Evolutionary conservation across 1,139 yeast genomes (phyloP).

Genomic region (Yamadazyma taylorii): DNA sequence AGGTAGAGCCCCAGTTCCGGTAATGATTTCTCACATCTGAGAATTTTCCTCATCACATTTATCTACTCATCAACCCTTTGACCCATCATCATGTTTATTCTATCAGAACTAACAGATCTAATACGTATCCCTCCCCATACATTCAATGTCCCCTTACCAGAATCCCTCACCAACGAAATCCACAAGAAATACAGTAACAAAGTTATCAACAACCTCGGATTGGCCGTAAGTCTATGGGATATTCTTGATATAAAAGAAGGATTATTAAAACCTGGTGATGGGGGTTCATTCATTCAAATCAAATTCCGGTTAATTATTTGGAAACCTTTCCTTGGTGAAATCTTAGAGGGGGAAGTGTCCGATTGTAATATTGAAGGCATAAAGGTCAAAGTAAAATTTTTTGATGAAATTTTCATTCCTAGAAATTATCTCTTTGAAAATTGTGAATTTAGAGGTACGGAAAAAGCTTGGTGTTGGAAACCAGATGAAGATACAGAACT

Average conservation of each 20-base stretch:
- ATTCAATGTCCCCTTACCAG: constrained; percentile 68
- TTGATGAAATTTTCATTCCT: constrained; percentile 90
- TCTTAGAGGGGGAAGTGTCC: constrained; percentile 91
- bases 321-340: constrained; percentile 93
- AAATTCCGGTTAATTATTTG: constrained; percentile 77
- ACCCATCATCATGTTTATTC: constrained; percentile 87
- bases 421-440: constrained; percentile 77
- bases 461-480: constrained; percentile 95
- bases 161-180: constrained; percentile 76
- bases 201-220: constrained; percentile 78
- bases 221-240: constrained; percentile 85
- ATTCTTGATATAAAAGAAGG: constrained; percentile 81
- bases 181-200: constrained; percentile 84
- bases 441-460: constrained; percentile 66
- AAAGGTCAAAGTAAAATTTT: constrained; percentile 79
- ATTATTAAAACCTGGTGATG: constrained; percentile 91
- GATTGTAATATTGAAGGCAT: constrained; percentile 87
- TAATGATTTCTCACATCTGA: no score
- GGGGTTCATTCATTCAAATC: constrained; percentile 79
- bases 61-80: no score
- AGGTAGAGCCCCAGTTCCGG: no score
- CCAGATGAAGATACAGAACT: constrained; percentile 71
- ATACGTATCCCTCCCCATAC: constrained; percentile 87
- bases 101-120: constrained; percentile 77
- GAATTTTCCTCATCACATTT: no score